Base-by-base conservation (phyloP, 441 rosid species). In the Macaranga tanarius region DNA sequence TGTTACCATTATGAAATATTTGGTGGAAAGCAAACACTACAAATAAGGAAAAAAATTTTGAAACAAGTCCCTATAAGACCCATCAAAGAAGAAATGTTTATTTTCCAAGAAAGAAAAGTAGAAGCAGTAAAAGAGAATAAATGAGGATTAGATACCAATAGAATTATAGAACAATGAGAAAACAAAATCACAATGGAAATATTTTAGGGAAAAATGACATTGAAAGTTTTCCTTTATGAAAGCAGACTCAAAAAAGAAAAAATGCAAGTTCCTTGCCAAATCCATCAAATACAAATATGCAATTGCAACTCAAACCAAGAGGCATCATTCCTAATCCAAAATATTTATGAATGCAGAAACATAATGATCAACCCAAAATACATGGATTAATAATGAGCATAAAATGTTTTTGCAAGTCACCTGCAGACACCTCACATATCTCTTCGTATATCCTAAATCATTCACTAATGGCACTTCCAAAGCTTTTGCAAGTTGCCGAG, bases 401-500 rank as follows among this genome's bases (percentile, higher is more conserved):
- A 67, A 62, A 65, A 80, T 48, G 38, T 54, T 52, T 54, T 52
- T 69, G 38, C 59, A 56, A 63, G 73, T 76, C 75, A 96, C 99
- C 98, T 96, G 98, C 79, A 96, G 93, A 76, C 98, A 96, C 73
- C 99, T 88, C 28, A 96, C 91, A 73, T 92, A 96, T 93, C 97
- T 87, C 83, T 96, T 96, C 13, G 99, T 93, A 76, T 96, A 96
- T 57, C 99, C 99, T 71, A 96, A 88, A 88, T 96, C 99, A 84
- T 96, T 96, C 61, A 96, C 98, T 74, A 92, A 79, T 10, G 97
- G 99, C 73, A 96, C 97, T 84, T 96, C 98, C 77, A 96, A 85
- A 71, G 97, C 92, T 82, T 96, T 96, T 61, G 97, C 97, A 79
- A 96, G 85, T 86, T 96, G 99, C 78, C 97, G 93, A 70, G 99